Base-by-base conservation (phyloP, 2,329 filamentous ascomycete genomes). In the Claviceps citrina region DNA sequence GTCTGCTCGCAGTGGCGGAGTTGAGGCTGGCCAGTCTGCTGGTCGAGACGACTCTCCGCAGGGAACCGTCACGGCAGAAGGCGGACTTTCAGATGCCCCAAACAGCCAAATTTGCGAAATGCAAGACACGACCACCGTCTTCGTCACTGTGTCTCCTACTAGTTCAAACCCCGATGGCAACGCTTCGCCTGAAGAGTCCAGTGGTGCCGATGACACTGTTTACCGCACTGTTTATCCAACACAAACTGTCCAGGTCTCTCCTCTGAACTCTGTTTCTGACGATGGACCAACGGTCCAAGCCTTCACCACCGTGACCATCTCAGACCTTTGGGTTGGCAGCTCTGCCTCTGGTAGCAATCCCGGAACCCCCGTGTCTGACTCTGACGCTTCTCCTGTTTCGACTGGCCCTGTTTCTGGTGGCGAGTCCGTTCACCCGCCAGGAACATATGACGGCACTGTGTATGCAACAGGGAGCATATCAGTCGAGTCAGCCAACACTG, bases 101-200 rank as follows among this genome's bases (percentile, higher is more conserved):
- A 35, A 33, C 35, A 46, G 32, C 31, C 49, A 54, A 36, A 65
- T 59, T 19, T 71, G 68, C 47, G 54, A 59, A 44, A 43, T 57
- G 31, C 49, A 58, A 42, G 52, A 52, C 7, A 62, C 61, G 27
- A 61, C 57, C 27, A 71, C 68, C 30, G 59, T 71, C 44, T 66
- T 69, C 47, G 53, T 72, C 46, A 70, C 68, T 26, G 55, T 70
- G 37, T 58, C 56, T 39, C 58, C 62, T 12, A 52, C 54, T 42
- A 51, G 47, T 33, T 45, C 56, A 47, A 46, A 35, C 40, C 43
- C 33, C 43, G 36, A 32, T 15, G 38, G 22, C 9, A 33, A 39
- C 34, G 41, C 24, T 16, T 39, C 42, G 6, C 36, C 37, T 41
- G 28, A 40, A 20, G 43, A 38, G 15, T 44, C 31, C 16, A 42